These are phyloP conservation scores for Cornus florida DNA, from an alignment of 148 eudicot genomes.

Conservation along the genomic window DNA sequence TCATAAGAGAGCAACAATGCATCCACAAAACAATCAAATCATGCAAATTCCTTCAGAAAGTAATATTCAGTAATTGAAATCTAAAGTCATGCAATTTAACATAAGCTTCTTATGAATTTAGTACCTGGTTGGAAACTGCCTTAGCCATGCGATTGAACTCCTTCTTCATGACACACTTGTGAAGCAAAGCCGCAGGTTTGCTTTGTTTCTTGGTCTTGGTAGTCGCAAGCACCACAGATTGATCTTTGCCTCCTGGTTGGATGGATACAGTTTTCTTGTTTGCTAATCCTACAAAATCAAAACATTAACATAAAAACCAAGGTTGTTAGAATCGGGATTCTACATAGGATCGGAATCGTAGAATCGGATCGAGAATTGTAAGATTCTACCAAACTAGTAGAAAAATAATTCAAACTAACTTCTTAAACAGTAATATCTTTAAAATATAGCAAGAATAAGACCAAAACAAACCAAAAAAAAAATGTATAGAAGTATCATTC, in stretches of 20 bases:
- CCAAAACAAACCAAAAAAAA: no score
- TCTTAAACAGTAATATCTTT: no score
- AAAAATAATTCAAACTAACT: no score
- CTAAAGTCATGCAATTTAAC: neutral
- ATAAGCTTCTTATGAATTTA: neutral
- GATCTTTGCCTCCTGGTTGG: slow-evolving; percentile 76
- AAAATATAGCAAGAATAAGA: no score
- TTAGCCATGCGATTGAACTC: slow-evolving; percentile 83
- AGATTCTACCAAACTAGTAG: no score
- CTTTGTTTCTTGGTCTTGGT: slow-evolving; percentile 85
- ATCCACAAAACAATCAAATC: neutral
- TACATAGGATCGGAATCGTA: no score
- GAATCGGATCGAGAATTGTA: no score
- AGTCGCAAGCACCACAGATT: slow-evolving; percentile 67
- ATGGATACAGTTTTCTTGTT: slow-evolving; percentile 88
- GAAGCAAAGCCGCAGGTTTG: slow-evolving; percentile 64
- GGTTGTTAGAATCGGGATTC: no score
- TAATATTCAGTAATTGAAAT: neutral
- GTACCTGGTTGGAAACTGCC: slow-evolving; percentile 91
- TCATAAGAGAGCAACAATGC: neutral
- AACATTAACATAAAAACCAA: neutral
- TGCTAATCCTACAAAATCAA: slow-evolving; percentile 60
- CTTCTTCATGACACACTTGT: slow-evolving; percentile 88
- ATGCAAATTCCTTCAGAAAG: neutral
- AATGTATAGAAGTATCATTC: no score